Evolutionary conservation across 257 asterid genomes (phyloP).

Genomic region (Oldenlandia corymbosa): DNA sequence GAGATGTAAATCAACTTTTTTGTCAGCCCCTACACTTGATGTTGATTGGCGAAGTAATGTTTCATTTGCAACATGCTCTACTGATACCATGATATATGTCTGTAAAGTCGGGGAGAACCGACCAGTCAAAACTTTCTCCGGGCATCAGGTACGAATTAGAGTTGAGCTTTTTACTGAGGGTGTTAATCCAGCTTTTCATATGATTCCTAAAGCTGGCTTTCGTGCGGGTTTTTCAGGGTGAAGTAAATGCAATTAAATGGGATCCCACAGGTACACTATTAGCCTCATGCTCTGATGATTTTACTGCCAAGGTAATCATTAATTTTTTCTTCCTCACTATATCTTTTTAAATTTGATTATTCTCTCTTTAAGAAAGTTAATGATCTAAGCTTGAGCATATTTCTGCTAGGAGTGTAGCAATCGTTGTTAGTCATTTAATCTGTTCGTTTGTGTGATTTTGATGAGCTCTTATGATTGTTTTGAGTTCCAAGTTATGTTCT

Average conservation of each 20-base stretch:
- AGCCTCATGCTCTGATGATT: constrained; percentile 97
- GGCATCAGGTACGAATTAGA: constrained; percentile 67
- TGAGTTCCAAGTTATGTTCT: background rate
- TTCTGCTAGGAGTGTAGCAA: background rate
- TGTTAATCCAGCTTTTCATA: background rate
- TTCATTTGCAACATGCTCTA: constrained; percentile 93
- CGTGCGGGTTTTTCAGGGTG: constrained; percentile 50
- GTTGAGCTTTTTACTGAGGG: background rate
- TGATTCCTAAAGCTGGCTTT: background rate
- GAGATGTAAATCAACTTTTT: background rate
- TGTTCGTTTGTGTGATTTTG: background rate
- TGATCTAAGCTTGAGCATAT: background rate
- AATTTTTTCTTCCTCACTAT: background rate
- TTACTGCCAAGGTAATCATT: constrained; percentile 73
- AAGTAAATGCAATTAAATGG: constrained; percentile 99
- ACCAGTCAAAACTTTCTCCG: constrained; percentile 71
- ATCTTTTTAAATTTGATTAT: background rate
- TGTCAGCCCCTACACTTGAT: constrained; percentile 87
- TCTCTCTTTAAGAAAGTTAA: background rate
- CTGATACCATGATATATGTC: constrained; percentile 93
- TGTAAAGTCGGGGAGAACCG: constrained; percentile 88
- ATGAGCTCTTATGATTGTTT: background rate
- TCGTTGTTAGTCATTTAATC: background rate
- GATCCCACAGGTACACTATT: constrained; percentile 85
- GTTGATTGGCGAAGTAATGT: constrained; percentile 94